Evolutionary conservation across 441 rosid species (phyloP).

Genomic region (Adansonia gregorii): DNA sequence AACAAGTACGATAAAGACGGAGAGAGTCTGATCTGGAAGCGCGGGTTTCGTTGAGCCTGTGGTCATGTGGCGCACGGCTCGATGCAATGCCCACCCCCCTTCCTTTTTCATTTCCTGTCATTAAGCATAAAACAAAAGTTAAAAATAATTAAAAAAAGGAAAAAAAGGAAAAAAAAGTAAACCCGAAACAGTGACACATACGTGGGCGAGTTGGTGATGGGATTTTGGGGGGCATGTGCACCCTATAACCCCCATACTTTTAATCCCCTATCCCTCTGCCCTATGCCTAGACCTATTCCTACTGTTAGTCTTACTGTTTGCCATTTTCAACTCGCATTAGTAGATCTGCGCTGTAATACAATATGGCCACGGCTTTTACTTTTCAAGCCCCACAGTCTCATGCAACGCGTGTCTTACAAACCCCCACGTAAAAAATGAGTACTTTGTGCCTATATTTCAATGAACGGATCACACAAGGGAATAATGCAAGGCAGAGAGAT

Average conservation of each 20-base stretch:
- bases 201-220: neutral
- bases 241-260: neutral
- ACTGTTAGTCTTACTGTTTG: neutral
- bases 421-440: neutral
- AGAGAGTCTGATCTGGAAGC: neutral
- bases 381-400: neutral
- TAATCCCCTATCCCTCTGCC: neutral
- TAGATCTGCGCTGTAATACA: constrained; percentile 24
- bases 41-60: constrained; percentile 29
- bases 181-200: neutral
- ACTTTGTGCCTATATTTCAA: neutral
- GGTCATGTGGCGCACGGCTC: neutral
- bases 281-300: neutral
- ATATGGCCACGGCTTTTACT: neutral
- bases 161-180: neutral
- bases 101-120: neutral
- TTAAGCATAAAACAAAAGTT: neutral
- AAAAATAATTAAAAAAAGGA: neutral
- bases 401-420: neutral
- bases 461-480: neutral
- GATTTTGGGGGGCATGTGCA: constrained; percentile 27
- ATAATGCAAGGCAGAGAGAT: neutral
- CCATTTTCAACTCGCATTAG: neutral
- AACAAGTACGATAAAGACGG: constrained; percentile 16
- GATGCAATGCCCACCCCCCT: neutral